Evolutionary conservation across 2,329 filamentous ascomycete species (phyloP).

Genomic region (Diaporthe velutina): DNA sequence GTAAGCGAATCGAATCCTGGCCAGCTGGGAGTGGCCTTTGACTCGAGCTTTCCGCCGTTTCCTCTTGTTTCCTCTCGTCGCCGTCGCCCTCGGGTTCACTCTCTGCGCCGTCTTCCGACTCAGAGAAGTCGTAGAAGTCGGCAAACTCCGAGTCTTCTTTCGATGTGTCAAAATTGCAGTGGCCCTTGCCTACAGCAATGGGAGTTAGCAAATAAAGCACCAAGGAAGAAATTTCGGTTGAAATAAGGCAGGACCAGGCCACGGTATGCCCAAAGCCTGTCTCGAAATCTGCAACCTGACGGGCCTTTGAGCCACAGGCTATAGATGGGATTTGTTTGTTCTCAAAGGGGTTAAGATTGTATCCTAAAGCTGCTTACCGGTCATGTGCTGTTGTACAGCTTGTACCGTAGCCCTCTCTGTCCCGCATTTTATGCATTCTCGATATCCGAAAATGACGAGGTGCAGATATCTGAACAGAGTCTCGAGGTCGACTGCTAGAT

Average conservation of each 20-base stretch:
- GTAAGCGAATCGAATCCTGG: constrained; percentile 49
- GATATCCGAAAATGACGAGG: constrained; percentile 60
- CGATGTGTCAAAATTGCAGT: constrained; percentile 58
- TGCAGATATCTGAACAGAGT: constrained; percentile 62
- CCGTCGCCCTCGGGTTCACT: background rate
- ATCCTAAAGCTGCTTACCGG: no score
- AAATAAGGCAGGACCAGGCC: no score
- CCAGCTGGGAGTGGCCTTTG: constrained; percentile 39
- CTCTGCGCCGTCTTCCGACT: constrained; percentile 35
- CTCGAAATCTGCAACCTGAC: no score
- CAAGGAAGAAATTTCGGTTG: no score
- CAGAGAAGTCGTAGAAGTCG: constrained; percentile 56
- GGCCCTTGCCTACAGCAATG: no score
- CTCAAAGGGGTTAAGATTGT: no score
- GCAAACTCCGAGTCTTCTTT: constrained; percentile 52
- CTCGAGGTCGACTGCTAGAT: constrained; percentile 59
- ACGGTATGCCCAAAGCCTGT: no score
- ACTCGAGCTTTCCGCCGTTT: background rate
- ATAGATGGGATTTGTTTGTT: no score
- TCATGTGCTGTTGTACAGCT: constrained; percentile 66
- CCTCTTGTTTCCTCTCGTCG: background rate
- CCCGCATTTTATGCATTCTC: constrained; percentile 65
- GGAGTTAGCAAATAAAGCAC: no score
- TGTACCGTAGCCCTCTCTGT: constrained; percentile 55
- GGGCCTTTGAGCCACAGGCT: no score